Evolutionary conservation across 805 yeast genomes (phyloP), one percentile per base, ranked within the genome.

Genomic region (Blastobotrys robertii): DNA sequence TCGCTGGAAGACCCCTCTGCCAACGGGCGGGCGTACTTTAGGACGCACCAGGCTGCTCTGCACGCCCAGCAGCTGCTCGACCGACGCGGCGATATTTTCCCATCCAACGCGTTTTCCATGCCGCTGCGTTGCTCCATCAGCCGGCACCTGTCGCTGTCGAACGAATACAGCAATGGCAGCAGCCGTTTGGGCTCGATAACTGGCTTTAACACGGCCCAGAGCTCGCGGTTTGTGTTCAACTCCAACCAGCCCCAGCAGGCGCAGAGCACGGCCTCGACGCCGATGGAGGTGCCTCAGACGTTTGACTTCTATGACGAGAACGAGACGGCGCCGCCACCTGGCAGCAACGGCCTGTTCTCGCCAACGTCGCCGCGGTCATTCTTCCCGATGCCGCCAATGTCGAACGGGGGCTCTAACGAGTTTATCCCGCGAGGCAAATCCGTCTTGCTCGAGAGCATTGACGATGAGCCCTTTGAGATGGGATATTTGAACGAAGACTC

Each of bases 391-490:
- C 30, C 41, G 3, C 16, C 36, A 3, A 19, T n/a, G 8, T 8
- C 45, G 4, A 14, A 22, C n/a, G 12, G 30, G 3, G 12, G 32
- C 30, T 13, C 13, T 4, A 16, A 16, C n/a, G 37, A 34, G n/a
- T 10, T 34, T 13, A 13, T 16, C 4, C 13, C 13, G 13, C 37
- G 37, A 14, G 63, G 63, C 8, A 56, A 59, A 36, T 53, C 60
- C 12, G 43, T 58, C 30, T 42, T 58, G 39, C 38, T 58, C 25
- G 63, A 58, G 41, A 52, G 59, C 9, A 51, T 53, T 13, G 55
- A 53, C 30, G 46, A 53, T 8, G 62, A 57, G 15, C 25, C 25
- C 6, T 19, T 19, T 6, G 25, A 19, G 58, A 57, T 39, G 59
- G 13, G n/a, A 34, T 13, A 10, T 6, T 15, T 13, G 19, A 13